Evolutionary conservation across 2,329 filamentous ascomycete genomes (phyloP).

Genomic region (Exophiala lecanii-corni): DNA sequence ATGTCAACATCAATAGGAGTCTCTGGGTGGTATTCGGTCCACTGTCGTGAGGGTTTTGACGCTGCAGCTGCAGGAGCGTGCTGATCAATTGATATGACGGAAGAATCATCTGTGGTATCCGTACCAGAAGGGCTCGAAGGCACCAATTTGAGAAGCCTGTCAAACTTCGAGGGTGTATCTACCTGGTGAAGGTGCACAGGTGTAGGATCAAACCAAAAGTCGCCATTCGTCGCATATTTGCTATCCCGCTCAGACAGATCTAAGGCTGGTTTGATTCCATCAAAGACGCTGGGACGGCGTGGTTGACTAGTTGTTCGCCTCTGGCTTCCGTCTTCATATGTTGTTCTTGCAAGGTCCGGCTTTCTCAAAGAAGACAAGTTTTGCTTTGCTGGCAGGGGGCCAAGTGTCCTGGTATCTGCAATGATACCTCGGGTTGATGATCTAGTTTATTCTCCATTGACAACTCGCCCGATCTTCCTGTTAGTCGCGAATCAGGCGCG

Average conservation of each 20-base stretch:
- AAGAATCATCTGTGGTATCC: conserved; percentile 9
- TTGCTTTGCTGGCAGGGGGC: too few species aligned
- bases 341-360: too few species aligned
- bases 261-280: conserved; percentile 4
- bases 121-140: conserved; percentile 14
- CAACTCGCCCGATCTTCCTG: too few species aligned
- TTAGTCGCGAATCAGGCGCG: too few species aligned
- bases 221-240: conserved; percentile 45
- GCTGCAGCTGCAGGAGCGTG: not conserved
- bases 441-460: too few species aligned
- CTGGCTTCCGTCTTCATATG: too few species aligned
- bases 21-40: conserved; percentile 16
- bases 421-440: too few species aligned
- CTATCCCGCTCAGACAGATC: conserved; percentile 36
- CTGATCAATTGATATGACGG: not conserved
- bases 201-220: conserved; percentile 22
- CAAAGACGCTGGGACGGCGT: conserved; percentile 25
- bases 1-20: conserved; percentile 4
- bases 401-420: too few species aligned
- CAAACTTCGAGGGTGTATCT: not conserved
- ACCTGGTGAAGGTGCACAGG: not conserved
- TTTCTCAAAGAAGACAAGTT: too few species aligned
- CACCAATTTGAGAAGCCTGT: conserved; percentile 6
- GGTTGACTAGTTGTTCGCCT: conserved; percentile 4
- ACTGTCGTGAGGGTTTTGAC: conserved; percentile 6